Evolutionary conservation across 108 stramenopile species (phyloP).

Genomic region (Nitzschia inconspicua): DNA sequence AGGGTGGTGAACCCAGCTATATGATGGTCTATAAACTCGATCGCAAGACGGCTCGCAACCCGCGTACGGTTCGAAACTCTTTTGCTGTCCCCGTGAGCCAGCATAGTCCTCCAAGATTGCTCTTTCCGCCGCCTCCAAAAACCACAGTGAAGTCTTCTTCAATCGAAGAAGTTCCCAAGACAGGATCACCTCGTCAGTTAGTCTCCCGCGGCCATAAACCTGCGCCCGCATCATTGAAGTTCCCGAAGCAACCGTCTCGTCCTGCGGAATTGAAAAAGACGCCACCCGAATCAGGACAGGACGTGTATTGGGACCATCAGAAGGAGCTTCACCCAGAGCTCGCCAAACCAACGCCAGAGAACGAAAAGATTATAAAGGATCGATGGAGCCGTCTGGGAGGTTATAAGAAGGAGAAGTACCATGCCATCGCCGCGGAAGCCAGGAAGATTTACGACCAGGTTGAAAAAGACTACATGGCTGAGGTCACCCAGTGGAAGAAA

Average conservation of each 20-base stretch:
- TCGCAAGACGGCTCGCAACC: slow-evolving; percentile 39
- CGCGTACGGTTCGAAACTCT: slow-evolving; percentile 49
- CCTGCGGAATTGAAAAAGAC: slow-evolving; percentile 9
- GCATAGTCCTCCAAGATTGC: slow-evolving; percentile 29
- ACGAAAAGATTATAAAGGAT: slow-evolving; percentile 9
- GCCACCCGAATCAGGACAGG: slow-evolving; percentile 28
- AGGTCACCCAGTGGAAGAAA: slow-evolving; percentile 14
- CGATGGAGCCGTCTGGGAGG: slow-evolving; percentile 19
- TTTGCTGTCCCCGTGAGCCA: slow-evolving; percentile 50
- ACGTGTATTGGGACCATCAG: slow-evolving; percentile 28
- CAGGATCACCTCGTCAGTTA: background rate
- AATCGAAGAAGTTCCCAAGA: background rate
- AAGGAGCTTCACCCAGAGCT: slow-evolving; percentile 20
- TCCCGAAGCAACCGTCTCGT: background rate
- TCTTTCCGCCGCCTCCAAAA: slow-evolving; percentile 19
- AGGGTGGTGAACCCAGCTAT: slow-evolving; percentile 75
- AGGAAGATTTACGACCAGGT: slow-evolving; percentile 15
- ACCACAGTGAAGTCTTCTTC: background rate
- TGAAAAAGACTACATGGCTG: slow-evolving; percentile 13
- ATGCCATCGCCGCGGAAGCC: slow-evolving; percentile 20
- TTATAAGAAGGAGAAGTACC: slow-evolving; percentile 24
- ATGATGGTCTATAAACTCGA: slow-evolving; percentile 85
- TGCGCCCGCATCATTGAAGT: background rate
- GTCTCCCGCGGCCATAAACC: background rate
- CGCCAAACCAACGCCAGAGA: background rate